phyloP scores from a whole-genome alignment of 495 filamentous ascomycete genomes.

The Penicillium diatomitis region DNA sequence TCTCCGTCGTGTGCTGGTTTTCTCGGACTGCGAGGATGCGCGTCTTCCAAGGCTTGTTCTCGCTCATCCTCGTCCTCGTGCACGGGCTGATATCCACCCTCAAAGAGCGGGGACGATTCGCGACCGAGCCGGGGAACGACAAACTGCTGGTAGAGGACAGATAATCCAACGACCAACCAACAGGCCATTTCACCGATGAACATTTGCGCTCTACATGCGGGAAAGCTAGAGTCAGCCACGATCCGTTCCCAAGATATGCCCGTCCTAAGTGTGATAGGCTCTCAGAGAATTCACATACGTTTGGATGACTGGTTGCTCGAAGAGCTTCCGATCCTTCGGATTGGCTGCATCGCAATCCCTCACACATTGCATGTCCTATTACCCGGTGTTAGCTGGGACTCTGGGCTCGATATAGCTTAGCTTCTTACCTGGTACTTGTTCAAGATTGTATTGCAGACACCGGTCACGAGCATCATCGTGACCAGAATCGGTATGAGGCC shows the following conservation, averaged over 20 bases:
- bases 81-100: slow-evolving; percentile 58
- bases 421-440: slow-evolving; percentile 84
- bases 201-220: slow-evolving; percentile 58
- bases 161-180: slow-evolving; percentile 73
- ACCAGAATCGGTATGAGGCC: slow-evolving; percentile 73
- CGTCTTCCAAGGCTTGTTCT: slow-evolving; percentile 24
- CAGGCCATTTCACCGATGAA: slow-evolving; percentile 88
- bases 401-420: background rate
- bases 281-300: slow-evolving; percentile 42
- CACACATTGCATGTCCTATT: slow-evolving; percentile 91
- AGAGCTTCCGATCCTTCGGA: slow-evolving; percentile 52
- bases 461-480: slow-evolving; percentile 84
- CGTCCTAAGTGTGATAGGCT: background rate
- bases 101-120: slow-evolving; percentile 33
- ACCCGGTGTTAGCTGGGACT: background rate
- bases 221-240: slow-evolving; percentile 3
- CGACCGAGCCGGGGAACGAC: slow-evolving; percentile 24
- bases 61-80: slow-evolving; percentile 36
- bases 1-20: slow-evolving; percentile 41
- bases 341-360: slow-evolving; percentile 73
- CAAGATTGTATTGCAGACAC: slow-evolving; percentile 93
- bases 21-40: slow-evolving; percentile 26
- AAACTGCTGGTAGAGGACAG: slow-evolving; percentile 54
- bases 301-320: slow-evolving; percentile 94
- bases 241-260: background rate